A percentile compares a stretch with the other conserved stretches of the same genome.
phyloP scores from a whole-genome alignment of 805 yeast species.

The Yamadazyma phyllophila region DNA sequence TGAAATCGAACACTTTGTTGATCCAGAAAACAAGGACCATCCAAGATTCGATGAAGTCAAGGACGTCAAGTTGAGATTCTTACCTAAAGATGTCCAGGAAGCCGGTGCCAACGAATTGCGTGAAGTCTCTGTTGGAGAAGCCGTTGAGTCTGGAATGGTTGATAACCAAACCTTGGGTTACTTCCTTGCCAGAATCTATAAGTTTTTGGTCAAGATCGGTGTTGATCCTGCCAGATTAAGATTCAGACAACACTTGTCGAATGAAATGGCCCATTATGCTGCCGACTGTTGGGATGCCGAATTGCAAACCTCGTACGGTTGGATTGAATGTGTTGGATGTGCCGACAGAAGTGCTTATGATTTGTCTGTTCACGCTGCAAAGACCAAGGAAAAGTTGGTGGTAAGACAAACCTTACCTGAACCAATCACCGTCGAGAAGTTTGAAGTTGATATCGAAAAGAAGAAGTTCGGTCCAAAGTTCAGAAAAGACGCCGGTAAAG shows the following conservation, averaged over 20 bases:
- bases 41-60: conserved; percentile 73
- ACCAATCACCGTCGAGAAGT: conserved; percentile 79
- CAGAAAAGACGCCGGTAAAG: conserved; percentile 94
- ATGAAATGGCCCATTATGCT: conserved; percentile 99
- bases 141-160: conserved; percentile 82
- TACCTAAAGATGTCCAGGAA: conserved; percentile 86
- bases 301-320: conserved; percentile 91
- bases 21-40: conserved; percentile 85
- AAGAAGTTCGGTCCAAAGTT: conserved; percentile 97
- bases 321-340: conserved; percentile 99
- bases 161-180: conserved; percentile 97
- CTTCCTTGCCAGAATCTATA: conserved; percentile 89
- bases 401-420: conserved; percentile 87
- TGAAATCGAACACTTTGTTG: conserved; percentile 98
- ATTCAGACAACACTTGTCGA: conserved; percentile 97
- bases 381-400: conserved; percentile 91
- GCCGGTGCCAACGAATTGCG: conserved; percentile 72
- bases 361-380: conserved; percentile 89
- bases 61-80: conserved; percentile 69
- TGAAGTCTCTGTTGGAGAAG: conserved; percentile 79
- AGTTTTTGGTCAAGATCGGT: conserved; percentile 84
- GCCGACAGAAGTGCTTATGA: conserved; percentile 99
- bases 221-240: conserved; percentile 80
- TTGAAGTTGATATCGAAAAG: conserved; percentile 84
- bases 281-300: conserved; percentile 99